A percentile compares a stretch with the other conserved stretches of the same genome.
phyloP scores from a whole-genome alignment of 495 filamentous ascomycete species.

The Penicillium goetzii region DNA sequence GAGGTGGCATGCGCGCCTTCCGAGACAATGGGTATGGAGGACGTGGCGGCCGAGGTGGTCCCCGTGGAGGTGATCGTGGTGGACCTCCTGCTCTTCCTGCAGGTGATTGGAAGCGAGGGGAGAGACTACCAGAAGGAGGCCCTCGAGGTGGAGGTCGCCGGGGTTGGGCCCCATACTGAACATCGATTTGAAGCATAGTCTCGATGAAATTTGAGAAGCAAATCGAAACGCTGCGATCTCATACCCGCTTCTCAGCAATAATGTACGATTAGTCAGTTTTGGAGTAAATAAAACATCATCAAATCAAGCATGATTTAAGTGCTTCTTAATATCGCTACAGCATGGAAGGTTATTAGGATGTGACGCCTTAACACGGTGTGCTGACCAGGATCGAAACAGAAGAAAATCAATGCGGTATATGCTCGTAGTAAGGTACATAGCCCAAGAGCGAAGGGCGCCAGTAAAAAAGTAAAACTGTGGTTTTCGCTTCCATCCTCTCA shows the following conservation, averaged over 20 bases:
- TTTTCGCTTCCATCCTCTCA: slow-evolving; percentile 12
- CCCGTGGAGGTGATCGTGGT: slow-evolving; percentile 24
- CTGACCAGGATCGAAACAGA: background rate
- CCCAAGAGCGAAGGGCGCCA: slow-evolving; percentile 23
- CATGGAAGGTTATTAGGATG: background rate
- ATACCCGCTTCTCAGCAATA: slow-evolving; percentile 17
- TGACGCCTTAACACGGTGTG: background rate
- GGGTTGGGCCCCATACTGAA: slow-evolving; percentile 50
- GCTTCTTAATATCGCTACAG: background rate
- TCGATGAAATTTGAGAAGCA: background rate
- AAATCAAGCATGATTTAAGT: background rate
- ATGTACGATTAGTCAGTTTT: slow-evolving; percentile 25
- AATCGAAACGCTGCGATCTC: background rate
- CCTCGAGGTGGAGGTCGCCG: slow-evolving; percentile 39
- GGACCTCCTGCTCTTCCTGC: slow-evolving; percentile 25
- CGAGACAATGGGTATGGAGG: slow-evolving; percentile 52
- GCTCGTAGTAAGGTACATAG: slow-evolving; percentile 45
- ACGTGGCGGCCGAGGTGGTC: slow-evolving; percentile 32
- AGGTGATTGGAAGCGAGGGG: slow-evolving; percentile 51
- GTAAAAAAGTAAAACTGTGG: slow-evolving; percentile 21
- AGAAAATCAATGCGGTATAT: slow-evolving; percentile 42
- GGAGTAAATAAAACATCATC: slow-evolving; percentile 10
- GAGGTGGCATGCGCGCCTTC: slow-evolving; percentile 52
- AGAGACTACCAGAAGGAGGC: slow-evolving; percentile 47
- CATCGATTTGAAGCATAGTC: background rate